Base-by-base conservation (phyloP, 768 basidiomycete genomes). In the Russula olivacea region DNA sequence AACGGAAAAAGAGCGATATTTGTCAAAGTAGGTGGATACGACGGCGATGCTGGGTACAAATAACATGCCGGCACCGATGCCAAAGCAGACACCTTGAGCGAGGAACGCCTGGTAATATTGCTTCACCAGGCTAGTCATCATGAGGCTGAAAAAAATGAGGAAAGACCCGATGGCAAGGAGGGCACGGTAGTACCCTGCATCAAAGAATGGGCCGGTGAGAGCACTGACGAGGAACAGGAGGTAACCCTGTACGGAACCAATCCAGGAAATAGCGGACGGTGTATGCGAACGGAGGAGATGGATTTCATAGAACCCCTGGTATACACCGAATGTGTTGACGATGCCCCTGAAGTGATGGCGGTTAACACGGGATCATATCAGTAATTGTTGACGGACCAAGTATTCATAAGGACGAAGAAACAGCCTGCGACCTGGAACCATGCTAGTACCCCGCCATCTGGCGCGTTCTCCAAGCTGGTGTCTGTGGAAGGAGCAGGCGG, bases 11-110 rank as follows among this genome's bases (percentile, higher is more conserved):
- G 78, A 70, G 28, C 80, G 73, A 15, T 74, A 71, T 52, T 70
- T 71, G 34, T 69, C 69, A 71, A 83, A 84, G 65, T 79, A 76
- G 38, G 80, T 81, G 5, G 78, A 75, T 9, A 80, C 67, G 23
- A 82, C 63, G 6, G 75, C 74, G 56, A 78, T 64, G 45, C 77
- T 74, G 0, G 81, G 81, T 17, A 81, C 68, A 60, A 76, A 83
- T 41, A 80, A 68, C 38, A 81, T 58, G 15, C 81, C 83, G 3
- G 73, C 72, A 7, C 73, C 79, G 14, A 79, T 62, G 1, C 81
- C 80, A 2, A 72, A 69, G 17, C 71, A 68, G n/a, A 82, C 59
- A 2, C 79, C 81, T 68, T 82, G 80, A 23, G 72, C 65, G n/a
- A 81, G 74, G 54, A 82, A 72, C 17, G 77, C 65, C 74, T 82